Percentiles rank a stretch among this genome's conserved stretches.
Evolutionary conservation across 2,329 filamentous ascomycete genomes (phyloP).

Genomic region (Microcyclospora tardicrescens): DNA sequence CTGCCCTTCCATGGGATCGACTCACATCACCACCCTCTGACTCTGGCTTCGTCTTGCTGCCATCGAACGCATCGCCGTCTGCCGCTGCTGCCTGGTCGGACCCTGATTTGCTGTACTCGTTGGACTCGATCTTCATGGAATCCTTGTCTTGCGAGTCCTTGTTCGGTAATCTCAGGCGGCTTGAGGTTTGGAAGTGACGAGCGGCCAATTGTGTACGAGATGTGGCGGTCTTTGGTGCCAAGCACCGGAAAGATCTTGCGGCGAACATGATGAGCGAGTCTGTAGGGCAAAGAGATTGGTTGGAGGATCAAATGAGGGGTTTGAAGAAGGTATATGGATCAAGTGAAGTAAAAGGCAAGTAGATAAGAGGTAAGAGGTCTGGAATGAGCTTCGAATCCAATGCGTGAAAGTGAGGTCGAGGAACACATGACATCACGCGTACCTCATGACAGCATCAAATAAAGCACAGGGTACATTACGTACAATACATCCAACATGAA

Average conservation of each 20-base stretch:
- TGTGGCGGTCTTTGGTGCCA: constrained; percentile 1
- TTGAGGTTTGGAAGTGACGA: constrained; percentile 12
- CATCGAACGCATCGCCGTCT: constrained; percentile 51
- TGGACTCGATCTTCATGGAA: constrained; percentile 49
- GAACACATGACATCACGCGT: too few species aligned
- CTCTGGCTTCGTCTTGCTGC: constrained; percentile 54
- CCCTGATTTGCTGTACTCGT: constrained; percentile 56
- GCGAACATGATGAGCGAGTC: constrained; percentile 1
- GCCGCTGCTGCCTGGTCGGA: constrained; percentile 47
- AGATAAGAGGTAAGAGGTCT: too few species aligned
- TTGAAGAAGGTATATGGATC: too few species aligned
- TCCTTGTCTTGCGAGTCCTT: constrained; percentile 40
- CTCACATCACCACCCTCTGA: constrained; percentile 33
- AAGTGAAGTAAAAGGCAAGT: too few species aligned
- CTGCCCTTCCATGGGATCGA: constrained; percentile 20
- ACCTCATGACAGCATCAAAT: too few species aligned
- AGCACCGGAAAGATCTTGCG: constrained; percentile 1
- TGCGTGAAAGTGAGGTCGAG: too few species aligned
- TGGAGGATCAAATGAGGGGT: too few species aligned
- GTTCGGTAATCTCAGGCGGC: constrained; percentile 16
- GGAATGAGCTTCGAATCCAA: too few species aligned
- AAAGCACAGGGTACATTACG: too few species aligned
- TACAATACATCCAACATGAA: too few species aligned
- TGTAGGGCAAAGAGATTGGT: too few species aligned
- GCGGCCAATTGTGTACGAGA: constrained; percentile 4